A percentile compares a stretch with the other conserved stretches of the same genome.
These are phyloP conservation scores for Rachicladosporium sp. DNA, from an alignment of 2,329 filamentous ascomycete genomes.

Conservation along the genomic window DNA sequence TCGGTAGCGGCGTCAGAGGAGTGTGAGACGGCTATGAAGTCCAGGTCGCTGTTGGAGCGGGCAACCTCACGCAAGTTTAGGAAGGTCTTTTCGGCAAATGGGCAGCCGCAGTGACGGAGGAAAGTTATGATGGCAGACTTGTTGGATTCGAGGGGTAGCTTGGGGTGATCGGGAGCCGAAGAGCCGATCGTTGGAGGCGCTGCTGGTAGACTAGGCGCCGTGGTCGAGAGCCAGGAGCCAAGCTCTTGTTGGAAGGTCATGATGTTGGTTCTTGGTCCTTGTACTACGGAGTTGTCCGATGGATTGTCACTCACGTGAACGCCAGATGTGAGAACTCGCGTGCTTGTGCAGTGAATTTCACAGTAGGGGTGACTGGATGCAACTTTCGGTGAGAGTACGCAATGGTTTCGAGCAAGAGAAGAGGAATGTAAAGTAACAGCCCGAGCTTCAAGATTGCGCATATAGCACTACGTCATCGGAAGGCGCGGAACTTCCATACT, in stretches of 20 bases:
- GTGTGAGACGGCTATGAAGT: conserved; percentile 53
- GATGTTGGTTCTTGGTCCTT: background rate
- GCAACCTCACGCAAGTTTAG: conserved; percentile 42
- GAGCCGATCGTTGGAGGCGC: conserved; percentile 35
- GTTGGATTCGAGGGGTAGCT: conserved; percentile 39
- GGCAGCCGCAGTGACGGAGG: conserved; percentile 61
- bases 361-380: too few species aligned
- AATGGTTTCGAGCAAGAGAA: too few species aligned
- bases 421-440: too few species aligned
- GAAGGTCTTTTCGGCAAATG: conserved; percentile 45
- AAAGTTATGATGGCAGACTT: conserved; percentile 54
- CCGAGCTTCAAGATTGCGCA: too few species aligned
- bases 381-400: too few species aligned
- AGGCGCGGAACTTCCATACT: too few species aligned
- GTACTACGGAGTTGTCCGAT: too few species aligned
- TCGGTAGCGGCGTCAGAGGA: conserved; percentile 42
- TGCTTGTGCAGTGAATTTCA: too few species aligned
- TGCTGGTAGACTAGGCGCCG: conserved; percentile 16
- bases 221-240: conserved; percentile 30
- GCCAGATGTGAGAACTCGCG: too few species aligned
- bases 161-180: conserved; percentile 42
- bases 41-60: conserved; percentile 35
- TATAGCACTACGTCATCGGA: too few species aligned
- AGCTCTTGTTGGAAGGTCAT: conserved; percentile 31
- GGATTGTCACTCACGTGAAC: too few species aligned